Base-by-base conservation (phyloP, 2,329 filamentous ascomycete genomes). In the Beauveria caledonica region DNA sequence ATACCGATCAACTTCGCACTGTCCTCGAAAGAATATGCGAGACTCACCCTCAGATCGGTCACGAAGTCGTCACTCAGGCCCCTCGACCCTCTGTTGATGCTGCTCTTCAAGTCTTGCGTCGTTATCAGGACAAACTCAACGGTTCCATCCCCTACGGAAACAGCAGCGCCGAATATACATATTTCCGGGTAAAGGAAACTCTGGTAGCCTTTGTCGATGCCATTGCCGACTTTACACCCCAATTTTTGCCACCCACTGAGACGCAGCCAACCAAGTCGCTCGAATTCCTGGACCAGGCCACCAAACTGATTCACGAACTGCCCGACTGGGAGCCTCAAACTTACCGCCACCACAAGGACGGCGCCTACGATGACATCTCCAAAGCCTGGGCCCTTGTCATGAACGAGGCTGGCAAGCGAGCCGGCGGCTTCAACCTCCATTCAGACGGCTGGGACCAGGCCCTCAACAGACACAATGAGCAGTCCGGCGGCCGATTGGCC, bases 321-420 rank as follows among this genome's bases (percentile, higher is more conserved):
- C 94, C 94, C 3, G 85, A 96, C 69, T 99, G 92, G 92, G 89
- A 94, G 66, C 90, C 86, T 49, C 89, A 88, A 62, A 86, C 90
- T 64, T 89, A 97, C 76, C 92, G 92, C 65, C 84, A 96, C 67
- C 90, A 96, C 77, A 97, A 97, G 74, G 88, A 96, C 66, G 91
- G 91, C 64, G 92, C 93, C 7, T 99, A 99, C 70, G 93, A 99
- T 68, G 94, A 97, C 71, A 92, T 99, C 64, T 88, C 90, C 27
- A 91, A 88, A 69, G 94, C 94, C 1, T 99, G 94, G 94, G 87
- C 90, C 17, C 74, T 95, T 66, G 93, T 96, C 54, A 89, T 99
- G 66, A 87, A 87, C 63, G 94, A 99, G 73, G 91, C 92, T 2
- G 87, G 89, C 23, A 97, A 97, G 78, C 84, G 89, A 66, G 93